phyloP scores from a whole-genome alignment of 2,329 filamentous ascomycete genomes.

The Cercospora sojina region DNA sequence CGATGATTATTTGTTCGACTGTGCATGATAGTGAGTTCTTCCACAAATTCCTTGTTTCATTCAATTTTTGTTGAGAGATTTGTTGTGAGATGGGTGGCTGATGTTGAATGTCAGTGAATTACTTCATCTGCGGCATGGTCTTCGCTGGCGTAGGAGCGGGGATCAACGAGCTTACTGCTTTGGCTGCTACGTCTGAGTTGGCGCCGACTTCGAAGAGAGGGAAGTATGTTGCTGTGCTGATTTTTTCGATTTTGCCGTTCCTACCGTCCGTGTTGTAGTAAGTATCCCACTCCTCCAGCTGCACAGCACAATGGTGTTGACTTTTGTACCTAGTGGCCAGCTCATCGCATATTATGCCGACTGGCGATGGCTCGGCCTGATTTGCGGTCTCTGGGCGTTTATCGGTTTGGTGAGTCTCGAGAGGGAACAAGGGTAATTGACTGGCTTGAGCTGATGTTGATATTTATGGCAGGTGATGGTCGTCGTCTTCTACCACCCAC shows the following conservation, averaged over 20 bases:
- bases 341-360: conserved; percentile 50
- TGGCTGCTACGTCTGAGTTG: conserved; percentile 67
- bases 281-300: neutral
- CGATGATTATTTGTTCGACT: conserved; percentile 60
- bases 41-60: neutral
- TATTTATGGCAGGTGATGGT: conserved; percentile 40
- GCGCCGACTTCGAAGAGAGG: conserved; percentile 64
- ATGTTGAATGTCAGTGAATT: neutral
- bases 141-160: conserved; percentile 65
- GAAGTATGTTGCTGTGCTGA: conserved; percentile 59
- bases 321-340: conserved; percentile 45
- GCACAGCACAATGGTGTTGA: neutral
- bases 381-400: conserved; percentile 54
- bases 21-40: conserved; percentile 55
- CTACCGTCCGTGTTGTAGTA: conserved; percentile 58
- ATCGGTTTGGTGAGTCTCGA: conserved; percentile 45
- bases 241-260: conserved; percentile 63
- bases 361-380: conserved; percentile 57
- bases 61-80: neutral
- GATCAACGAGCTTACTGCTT: conserved; percentile 66
- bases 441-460: neutral
- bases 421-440: neutral
- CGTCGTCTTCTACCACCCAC: conserved; percentile 55
- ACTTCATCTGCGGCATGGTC: conserved; percentile 61
- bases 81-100: neutral